Percentiles rank a stretch among this genome's conserved stretches.
Conservation (phyloP, 225 moss, liverwort and hornwort genomes). For the Anthoceros angustus region DNA sequence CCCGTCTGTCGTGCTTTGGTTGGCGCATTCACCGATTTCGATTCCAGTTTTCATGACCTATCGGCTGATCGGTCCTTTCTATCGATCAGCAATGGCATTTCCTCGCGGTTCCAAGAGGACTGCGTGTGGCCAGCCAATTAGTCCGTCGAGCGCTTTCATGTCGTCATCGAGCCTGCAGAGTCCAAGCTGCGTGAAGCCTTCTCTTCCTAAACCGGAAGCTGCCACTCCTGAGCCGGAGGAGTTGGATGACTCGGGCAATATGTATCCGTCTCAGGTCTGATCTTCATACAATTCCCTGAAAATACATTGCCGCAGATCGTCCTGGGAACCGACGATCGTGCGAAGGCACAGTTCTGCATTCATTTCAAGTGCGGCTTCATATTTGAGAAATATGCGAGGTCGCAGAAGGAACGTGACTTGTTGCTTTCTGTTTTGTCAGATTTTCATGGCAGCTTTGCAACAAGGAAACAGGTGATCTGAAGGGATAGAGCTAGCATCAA, state of each 20-base stretch:
- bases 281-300: too few relatives aligned
- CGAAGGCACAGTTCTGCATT: too few relatives aligned
- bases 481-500: too few relatives aligned
- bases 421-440: neutral
- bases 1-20: too few relatives aligned
- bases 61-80: too few relatives aligned
- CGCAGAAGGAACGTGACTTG: neutral
- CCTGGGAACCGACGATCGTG: too few relatives aligned
- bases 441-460: neutral
- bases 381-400: neutral
- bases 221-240: neutral
- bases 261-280: too few relatives aligned
- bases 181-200: neutral
- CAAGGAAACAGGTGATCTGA: neutral
- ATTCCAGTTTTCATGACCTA: too few relatives aligned
- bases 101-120: neutral
- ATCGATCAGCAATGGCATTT: neutral
- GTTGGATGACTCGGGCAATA: too few relatives aligned
- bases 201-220: neutral
- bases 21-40: too few relatives aligned
- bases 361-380: neutral
- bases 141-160: neutral
- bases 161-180: neutral
- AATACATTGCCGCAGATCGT: too few relatives aligned
- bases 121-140: neutral